phyloP scores from a whole-genome alignment of 371 early-diverging fungal species.

The Lichtheimia ramosa region DNA sequence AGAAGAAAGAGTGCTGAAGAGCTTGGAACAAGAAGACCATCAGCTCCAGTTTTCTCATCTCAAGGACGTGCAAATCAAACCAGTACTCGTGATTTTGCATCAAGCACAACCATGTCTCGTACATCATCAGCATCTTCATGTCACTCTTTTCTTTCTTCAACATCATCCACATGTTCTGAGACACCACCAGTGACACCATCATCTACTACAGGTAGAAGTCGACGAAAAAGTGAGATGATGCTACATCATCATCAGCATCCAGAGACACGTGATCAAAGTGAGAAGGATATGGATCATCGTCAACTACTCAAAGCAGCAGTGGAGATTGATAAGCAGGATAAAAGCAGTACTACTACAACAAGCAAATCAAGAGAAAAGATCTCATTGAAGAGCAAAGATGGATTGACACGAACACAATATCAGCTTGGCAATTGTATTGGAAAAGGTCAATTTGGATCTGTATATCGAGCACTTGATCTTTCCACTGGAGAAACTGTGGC shows the following conservation, averaged over 20 bases:
- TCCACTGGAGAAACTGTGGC: constrained; percentile 88
- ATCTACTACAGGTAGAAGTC: constrained; percentile 7
- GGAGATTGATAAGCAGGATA: constrained; percentile 15
- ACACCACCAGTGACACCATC: constrained; percentile 14
- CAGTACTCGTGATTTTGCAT: background rate
- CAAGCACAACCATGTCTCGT: constrained; percentile 13
- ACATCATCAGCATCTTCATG: constrained; percentile 26
- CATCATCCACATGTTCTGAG: constrained; percentile 11
- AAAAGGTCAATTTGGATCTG: constrained; percentile 89
- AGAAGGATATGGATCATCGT: constrained; percentile 4
- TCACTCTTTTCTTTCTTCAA: constrained; percentile 18
- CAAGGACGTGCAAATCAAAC: constrained; percentile 1
- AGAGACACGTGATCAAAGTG: too few species aligned
- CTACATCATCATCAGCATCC: too few species aligned
- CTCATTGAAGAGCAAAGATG: constrained; percentile 25
- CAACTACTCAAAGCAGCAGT: constrained; percentile 20
- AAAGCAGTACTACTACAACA: background rate
- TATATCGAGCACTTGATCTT: constrained; percentile 81
- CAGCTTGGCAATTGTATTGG: constrained; percentile 91
- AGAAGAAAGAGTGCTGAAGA: constrained; percentile 17
- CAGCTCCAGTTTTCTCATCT: constrained; percentile 15
- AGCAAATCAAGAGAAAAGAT: constrained; percentile 18
- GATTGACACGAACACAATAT: constrained; percentile 23
- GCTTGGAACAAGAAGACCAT: constrained; percentile 10
- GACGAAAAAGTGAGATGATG: constrained; percentile 14